phyloP scores from a whole-genome alignment of 192 early-diverging fungal genomes.

The Entomortierella parvispora region DNA sequence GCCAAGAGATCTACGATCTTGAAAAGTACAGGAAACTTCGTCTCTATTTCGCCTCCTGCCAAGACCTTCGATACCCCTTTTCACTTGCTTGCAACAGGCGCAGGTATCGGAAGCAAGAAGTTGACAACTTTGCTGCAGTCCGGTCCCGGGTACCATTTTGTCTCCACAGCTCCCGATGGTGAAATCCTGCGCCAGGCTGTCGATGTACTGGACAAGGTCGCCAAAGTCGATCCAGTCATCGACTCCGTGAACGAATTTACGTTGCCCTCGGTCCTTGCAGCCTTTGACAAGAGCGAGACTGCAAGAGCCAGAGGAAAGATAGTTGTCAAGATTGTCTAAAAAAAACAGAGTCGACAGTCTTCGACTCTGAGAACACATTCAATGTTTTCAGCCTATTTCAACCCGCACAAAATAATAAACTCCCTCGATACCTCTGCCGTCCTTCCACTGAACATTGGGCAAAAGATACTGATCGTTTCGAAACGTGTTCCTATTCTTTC shows the following conservation, averaged over 20 bases:
- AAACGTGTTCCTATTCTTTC: too few relatives aligned
- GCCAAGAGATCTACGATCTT: conserved; percentile 23
- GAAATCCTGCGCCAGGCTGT: conserved; percentile 8
- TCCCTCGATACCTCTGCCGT: too few relatives aligned
- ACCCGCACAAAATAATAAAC: too few relatives aligned
- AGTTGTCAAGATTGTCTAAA: conserved; percentile 22
- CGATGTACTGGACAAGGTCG: conserved; percentile 9
- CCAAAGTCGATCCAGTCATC: conserved; percentile 20
- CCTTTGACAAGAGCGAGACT: conserved; percentile 21
- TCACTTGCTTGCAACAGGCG: background rate
- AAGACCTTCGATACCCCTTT: conserved; percentile 7
- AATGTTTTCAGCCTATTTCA: too few relatives aligned
- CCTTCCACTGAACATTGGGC: too few relatives aligned
- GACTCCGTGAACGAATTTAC: conserved; percentile 24
- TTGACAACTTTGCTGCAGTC: conserved; percentile 10
- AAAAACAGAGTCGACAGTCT: too few relatives aligned
- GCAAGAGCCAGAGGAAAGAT: conserved; percentile 34
- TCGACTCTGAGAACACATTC: too few relatives aligned
- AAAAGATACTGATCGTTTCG: too few relatives aligned
- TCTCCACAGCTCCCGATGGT: conserved; percentile 19
- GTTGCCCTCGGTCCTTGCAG: conserved; percentile 9
- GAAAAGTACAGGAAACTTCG: conserved; percentile 14
- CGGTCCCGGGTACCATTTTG: conserved; percentile 32
- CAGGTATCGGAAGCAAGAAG: conserved; percentile 6
- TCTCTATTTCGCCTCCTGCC: conserved; percentile 14